These are phyloP conservation scores for Mucor plumbeus DNA, from an alignment of 371 early-diverging fungal species.

Conservation along the genomic window DNA sequence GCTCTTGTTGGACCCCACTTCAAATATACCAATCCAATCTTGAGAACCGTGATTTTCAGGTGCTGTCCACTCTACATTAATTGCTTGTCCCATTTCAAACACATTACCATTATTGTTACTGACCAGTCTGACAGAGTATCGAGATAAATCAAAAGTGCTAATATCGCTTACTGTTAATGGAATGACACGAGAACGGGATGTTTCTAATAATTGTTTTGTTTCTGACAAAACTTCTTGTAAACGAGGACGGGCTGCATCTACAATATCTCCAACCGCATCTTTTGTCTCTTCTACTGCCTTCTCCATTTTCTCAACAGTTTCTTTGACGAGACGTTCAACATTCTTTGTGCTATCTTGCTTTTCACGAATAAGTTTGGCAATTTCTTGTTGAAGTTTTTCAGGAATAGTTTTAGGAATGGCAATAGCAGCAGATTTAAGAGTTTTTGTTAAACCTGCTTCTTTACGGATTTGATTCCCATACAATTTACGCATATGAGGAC, in stretches of 20 bases:
- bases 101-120: conserved; percentile 14
- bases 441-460: conserved; percentile 78
- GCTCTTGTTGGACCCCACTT: conserved; percentile 72
- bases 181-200: conserved; percentile 50
- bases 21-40: conserved; percentile 96
- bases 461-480: conserved; percentile 82
- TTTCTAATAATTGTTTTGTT: conserved; percentile 58
- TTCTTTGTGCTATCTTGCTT: conserved; percentile 53
- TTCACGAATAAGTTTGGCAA: conserved; percentile 40
- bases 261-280: conserved; percentile 59
- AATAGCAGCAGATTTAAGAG: conserved; percentile 49
- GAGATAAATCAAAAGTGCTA: conserved; percentile 55
- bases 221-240: conserved; percentile 66
- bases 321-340: conserved; percentile 63
- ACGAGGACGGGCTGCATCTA: conserved; percentile 56
- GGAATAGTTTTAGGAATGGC: conserved; percentile 39
- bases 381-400: conserved; percentile 41
- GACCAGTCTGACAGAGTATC: conserved; percentile 47
- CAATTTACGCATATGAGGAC: conserved; percentile 82
- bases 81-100: conserved; percentile 73
- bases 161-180: conserved; percentile 53
- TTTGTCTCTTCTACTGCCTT: conserved; percentile 64
- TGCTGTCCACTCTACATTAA: conserved; percentile 75
- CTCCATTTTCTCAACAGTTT: conserved; percentile 64
- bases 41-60: conserved; percentile 69